These are phyloP conservation scores for Epichloe aotearoae DNA, from an alignment of 2,329 filamentous ascomycete genomes.

Conservation along the genomic window DNA sequence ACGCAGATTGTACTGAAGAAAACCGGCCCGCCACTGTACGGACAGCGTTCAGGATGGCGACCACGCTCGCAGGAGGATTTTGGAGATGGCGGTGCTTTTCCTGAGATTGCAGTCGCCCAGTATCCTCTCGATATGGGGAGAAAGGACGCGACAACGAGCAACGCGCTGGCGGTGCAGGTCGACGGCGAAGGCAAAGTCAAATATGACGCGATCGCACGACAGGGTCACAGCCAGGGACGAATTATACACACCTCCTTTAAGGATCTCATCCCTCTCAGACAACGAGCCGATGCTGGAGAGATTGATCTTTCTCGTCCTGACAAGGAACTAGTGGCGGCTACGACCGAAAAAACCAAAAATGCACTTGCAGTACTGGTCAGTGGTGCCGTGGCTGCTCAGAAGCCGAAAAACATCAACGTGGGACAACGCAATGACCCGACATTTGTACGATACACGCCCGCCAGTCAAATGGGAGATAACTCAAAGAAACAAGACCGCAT, in stretches of 20 bases:
- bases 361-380: constrained; percentile 72
- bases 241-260: constrained; percentile 95
- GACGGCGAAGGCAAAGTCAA: constrained; percentile 87
- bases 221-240: constrained; percentile 71
- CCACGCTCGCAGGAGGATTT: constrained; percentile 83
- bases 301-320: constrained; percentile 75
- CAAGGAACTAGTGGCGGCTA: constrained; percentile 69
- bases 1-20: constrained; percentile 75
- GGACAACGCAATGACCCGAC: constrained; percentile 74
- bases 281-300: constrained; percentile 85
- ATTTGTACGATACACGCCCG: constrained; percentile 89
- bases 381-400: constrained; percentile 81
- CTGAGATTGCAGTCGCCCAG: constrained; percentile 84
- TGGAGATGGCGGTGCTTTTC: constrained; percentile 91
- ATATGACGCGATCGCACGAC: constrained; percentile 86
- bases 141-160: constrained; percentile 59
- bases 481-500: constrained; percentile 85
- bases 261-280: constrained; percentile 84
- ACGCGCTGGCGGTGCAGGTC: constrained; percentile 85
- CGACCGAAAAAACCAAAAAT: constrained; percentile 77
- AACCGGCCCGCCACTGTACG: constrained; percentile 76
- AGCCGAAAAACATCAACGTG: constrained; percentile 86
- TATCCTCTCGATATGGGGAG: constrained; percentile 93
- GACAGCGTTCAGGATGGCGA: constrained; percentile 78
- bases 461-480: constrained; percentile 88